Conservation (phyloP, 345 rosid species). For the Camelina sativa region DNA sequence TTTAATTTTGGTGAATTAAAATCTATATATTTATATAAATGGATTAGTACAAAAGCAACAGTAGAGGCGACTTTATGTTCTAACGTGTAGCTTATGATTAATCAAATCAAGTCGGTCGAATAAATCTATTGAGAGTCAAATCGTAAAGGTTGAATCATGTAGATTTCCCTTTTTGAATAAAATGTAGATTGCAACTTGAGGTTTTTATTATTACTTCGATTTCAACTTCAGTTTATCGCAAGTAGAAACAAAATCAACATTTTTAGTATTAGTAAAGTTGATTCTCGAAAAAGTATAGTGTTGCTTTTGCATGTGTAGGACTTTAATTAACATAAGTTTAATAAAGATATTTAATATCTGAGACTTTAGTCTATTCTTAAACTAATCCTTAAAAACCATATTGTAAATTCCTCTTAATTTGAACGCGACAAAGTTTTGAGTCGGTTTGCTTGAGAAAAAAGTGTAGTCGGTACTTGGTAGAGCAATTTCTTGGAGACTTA, state of each 20-base stretch:
- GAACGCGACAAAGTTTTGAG: slow-evolving; percentile 24
- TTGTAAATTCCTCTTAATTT: slow-evolving; percentile 16
- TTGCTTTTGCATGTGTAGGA: slow-evolving; percentile 11
- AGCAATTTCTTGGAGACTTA: slow-evolving; percentile 16
- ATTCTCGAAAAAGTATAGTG: background rate
- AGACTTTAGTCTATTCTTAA: slow-evolving; percentile 9
- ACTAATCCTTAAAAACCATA: background rate
- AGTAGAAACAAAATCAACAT: slow-evolving; percentile 25
- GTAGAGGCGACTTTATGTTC: slow-evolving; percentile 44
- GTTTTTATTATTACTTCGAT: background rate
- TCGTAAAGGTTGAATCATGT: slow-evolving; percentile 47
- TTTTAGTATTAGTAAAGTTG: background rate
- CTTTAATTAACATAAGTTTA: background rate
- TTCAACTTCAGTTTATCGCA: slow-evolving; percentile 23
- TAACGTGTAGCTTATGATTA: slow-evolving; percentile 44
- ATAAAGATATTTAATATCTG: background rate
- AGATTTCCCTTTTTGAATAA: slow-evolving; percentile 29
- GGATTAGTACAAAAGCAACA: slow-evolving; percentile 40
- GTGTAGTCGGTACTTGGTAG: background rate
- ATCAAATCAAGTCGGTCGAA: slow-evolving; percentile 49
- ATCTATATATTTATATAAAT: background rate
- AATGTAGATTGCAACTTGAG: slow-evolving; percentile 30
- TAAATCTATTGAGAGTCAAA: slow-evolving; percentile 42
- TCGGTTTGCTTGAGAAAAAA: slow-evolving; percentile 18
- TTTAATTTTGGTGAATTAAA: slow-evolving; percentile 9